Base-by-base conservation (phyloP, 768 basidiomycete genomes). In the Agaricus sinodeliciosus region DNA sequence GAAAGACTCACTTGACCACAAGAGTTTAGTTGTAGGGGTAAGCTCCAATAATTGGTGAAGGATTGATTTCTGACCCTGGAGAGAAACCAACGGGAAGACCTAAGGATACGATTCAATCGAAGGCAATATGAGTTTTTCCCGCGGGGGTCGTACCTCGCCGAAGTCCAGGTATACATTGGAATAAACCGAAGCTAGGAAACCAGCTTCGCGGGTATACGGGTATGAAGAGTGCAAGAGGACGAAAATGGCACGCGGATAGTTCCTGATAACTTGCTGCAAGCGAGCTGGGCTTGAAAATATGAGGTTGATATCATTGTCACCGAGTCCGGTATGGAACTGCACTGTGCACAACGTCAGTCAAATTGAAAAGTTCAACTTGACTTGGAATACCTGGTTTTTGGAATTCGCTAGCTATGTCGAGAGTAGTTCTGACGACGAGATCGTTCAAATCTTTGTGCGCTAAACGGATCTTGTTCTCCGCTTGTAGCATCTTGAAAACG, bases 291-390 rank as follows among this genome's bases (percentile, higher is more conserved):
- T 83, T 1, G 84, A 73, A 6, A 70, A 72, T 16, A 69, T 58
- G 31, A 90, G 68, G 22, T 67, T 73, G 45, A 91, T 78, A 49
- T 90, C 85, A 53, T 76, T 80, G 58, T 91, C 88, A 4, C 89
- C 89, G 1, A 90, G 73, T 28, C 89, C 89, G 7, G 86, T 90
- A 60, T 91, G 89, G 64, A 90, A 90, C 70, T 91, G 88, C 18
- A 91, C 89, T 90, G 48, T 13, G 36, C 27, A 40, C 11, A 40
- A 35, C 28, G 36, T 45, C 22, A 55, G 49, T 43, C 35, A 28
- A 15, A 48, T 31, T 37, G 26, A 35, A 34, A 35, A 4, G 16
- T 18, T 16, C 39, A 46, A 25, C 8, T 42, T 26, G 9, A 46
- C 43, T 39, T 25, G 22, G 50, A 36, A 60, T 72, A 85, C 88